Percentiles rank a stretch among this genome's conserved stretches.
Conservation (phyloP, 2,329 filamentous ascomycete species). For the Phyllosticta capitalensis region DNA sequence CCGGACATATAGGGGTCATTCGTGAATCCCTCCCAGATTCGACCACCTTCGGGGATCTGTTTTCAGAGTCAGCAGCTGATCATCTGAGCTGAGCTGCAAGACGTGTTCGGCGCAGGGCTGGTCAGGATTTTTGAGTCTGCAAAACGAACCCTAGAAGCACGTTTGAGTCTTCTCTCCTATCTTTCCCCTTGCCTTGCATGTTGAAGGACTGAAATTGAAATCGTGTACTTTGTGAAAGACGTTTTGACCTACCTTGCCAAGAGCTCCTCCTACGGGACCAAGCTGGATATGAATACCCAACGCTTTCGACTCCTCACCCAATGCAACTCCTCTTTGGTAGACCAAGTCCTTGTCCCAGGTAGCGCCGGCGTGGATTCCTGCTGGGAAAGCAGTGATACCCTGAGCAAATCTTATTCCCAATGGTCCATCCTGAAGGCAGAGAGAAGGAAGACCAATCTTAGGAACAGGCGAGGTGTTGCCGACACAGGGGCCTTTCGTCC, state of each 20-base stretch:
- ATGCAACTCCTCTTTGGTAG: conserved; percentile 24
- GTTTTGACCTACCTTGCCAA: not conserved
- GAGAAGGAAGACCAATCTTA: conserved; percentile 27
- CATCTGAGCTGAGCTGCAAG: not conserved
- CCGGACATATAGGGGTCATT: conserved; percentile 37
- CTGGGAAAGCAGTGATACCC: conserved; percentile 29
- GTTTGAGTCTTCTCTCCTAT: too few relatives aligned
- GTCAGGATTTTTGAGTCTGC: too few relatives aligned
- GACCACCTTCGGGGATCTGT: conserved; percentile 20
- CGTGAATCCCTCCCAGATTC: conserved; percentile 38
- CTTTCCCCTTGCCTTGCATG: too few relatives aligned
- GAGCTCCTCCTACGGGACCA: conserved; percentile 33
- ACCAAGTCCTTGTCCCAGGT: conserved; percentile 31
- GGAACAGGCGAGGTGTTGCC: conserved; percentile 26
- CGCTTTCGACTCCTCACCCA: conserved; percentile 31
- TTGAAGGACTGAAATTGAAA: too few relatives aligned
- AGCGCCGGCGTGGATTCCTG: conserved; percentile 29
- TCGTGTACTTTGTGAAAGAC: too few relatives aligned
- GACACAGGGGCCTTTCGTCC: conserved; percentile 25
- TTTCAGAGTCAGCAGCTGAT: conserved; percentile 13
- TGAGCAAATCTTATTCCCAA: conserved; percentile 30
- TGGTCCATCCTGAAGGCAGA: conserved; percentile 33
- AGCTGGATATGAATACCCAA: conserved; percentile 36
- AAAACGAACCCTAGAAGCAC: too few relatives aligned
- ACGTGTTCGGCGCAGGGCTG: too few relatives aligned